These are phyloP conservation scores for Aspergillus incahuasiensis DNA, from an alignment of 495 filamentous ascomycete species.

Conservation along the genomic window DNA sequence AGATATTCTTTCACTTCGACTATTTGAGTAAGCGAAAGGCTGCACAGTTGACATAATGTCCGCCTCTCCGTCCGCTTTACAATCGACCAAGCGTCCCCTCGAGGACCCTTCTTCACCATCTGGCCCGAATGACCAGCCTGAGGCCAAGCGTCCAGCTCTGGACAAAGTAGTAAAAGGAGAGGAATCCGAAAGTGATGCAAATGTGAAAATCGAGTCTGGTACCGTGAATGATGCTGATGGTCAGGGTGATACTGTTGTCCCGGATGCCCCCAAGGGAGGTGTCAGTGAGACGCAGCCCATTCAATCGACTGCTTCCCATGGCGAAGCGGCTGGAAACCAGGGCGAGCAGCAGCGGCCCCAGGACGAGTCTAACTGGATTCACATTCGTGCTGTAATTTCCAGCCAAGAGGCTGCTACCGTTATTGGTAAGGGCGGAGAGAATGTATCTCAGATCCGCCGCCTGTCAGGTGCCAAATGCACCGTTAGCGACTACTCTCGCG, in stretches of 20 bases:
- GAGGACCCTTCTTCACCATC: conserved; percentile 96
- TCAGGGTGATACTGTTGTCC: conserved; percentile 65
- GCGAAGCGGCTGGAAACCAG: conserved; percentile 49
- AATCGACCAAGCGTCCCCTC: conserved; percentile 84
- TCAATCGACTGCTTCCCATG: conserved; percentile 57
- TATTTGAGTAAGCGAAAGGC: conserved; percentile 39
- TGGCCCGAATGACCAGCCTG: conserved; percentile 83
- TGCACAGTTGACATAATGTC: conserved; percentile 47
- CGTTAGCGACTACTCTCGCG: conserved; percentile 94
- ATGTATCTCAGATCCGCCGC: conserved; percentile 89
- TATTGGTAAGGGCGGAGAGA: conserved; percentile 98
- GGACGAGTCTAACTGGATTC: conserved; percentile 94
- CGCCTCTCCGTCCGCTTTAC: conserved; percentile 56
- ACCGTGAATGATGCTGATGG: conserved; percentile 34
- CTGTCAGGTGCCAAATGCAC: conserved; percentile 95
- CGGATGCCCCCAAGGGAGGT: conserved; percentile 61
- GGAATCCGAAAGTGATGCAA: conserved; percentile 44
- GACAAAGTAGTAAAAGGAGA: conserved; percentile 78
- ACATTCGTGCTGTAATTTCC: conserved; percentile 92
- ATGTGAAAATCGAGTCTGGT: conserved; percentile 53
- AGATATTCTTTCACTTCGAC: conserved; percentile 42
- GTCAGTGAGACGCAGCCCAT: conserved; percentile 55
- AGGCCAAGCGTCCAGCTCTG: conserved; percentile 93
- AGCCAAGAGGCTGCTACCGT: conserved; percentile 96
- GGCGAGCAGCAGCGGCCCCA: conserved; percentile 51